A percentile compares a stretch with the other conserved stretches of the same genome.
These are phyloP conservation scores for Xylaria sp. DNA, from an alignment of 2,329 filamentous ascomycete genomes.

Conservation along the genomic window DNA sequence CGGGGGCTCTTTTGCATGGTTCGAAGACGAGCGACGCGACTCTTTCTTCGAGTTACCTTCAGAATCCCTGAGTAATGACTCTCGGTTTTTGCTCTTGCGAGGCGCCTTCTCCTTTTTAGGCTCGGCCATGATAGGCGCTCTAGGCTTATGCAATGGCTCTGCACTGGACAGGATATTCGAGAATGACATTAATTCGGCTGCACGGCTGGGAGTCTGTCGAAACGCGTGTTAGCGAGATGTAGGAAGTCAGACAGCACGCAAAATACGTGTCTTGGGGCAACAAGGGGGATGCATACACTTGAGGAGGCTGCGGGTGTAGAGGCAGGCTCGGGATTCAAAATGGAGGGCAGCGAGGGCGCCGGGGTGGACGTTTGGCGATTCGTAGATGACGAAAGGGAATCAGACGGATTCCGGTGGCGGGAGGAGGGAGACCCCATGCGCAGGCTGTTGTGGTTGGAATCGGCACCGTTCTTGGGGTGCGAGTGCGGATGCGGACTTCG, in stretches of 20 bases:
- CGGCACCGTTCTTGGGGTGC: conserved; percentile 51
- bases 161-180: conserved; percentile 91
- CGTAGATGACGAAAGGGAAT: conserved; percentile 43
- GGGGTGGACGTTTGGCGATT: conserved; percentile 47
- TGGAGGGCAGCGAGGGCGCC: conserved; percentile 48
- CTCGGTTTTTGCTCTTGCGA: conserved; percentile 61
- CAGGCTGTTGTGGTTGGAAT: conserved; percentile 46
- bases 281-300: conserved; percentile 45
- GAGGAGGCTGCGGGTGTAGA: conserved; percentile 41
- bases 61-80: conserved; percentile 62
- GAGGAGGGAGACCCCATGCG: conserved; percentile 49
- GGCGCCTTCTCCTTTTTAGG: conserved; percentile 52
- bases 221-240: conserved; percentile 30
- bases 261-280: not conserved
- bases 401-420: conserved; percentile 46
- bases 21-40: conserved; percentile 62
- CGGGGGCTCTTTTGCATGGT: conserved; percentile 57
- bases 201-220: conserved; percentile 74
- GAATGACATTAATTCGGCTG: conserved; percentile 92
- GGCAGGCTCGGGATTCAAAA: conserved; percentile 51
- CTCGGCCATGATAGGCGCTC: conserved; percentile 52
- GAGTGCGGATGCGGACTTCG: conserved; percentile 50
- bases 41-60: conserved; percentile 60
- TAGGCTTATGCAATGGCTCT: conserved; percentile 70
- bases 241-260: not conserved